Base-by-base conservation (phyloP, 139 green algal species). In the Marvania coccoides region DNA sequence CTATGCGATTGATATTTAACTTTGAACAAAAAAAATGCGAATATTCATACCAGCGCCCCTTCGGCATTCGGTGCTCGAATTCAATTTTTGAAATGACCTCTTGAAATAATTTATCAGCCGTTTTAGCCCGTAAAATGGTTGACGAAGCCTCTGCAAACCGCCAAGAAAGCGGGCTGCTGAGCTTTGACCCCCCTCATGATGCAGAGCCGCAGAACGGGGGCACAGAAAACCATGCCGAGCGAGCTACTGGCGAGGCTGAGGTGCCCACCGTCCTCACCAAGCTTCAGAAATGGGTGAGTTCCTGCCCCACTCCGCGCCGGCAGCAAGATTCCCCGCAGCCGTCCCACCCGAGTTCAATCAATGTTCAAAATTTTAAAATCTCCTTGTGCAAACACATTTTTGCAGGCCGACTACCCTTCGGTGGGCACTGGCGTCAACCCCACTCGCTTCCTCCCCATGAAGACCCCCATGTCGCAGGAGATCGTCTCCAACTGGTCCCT, bases 221-320 rank as follows among this genome's bases (percentile, higher is more conserved):
- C 3, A 48, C 14, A 35, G 10, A 42, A 58, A 23, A 13, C 36
- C 47, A 67, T 35, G 30, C 38, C 7, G 34, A 0, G 38, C 19
- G 24, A 30, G 36, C 14, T 55, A 3, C 13, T 59, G 28, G 42
- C 57, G 57, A 39, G 24, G 23, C 5, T 8, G 23, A 13, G 23
- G 35, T 62, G 9, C 74, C 77, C 2, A 75, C 63, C 15, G 81
- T 89, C 1, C 61, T 91, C 8, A 74, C 42, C 12, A 93, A 92
- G 63, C 70, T 92, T 12, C 75, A 88, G 39, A 92, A 92, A 63
- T 92, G 85, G 81, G 74, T 72, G 55, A 26, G 31, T 26, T 8
- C 5, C 28, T 3, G 26, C 26, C 19, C 42, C 19, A 51, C n/a
- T n/a, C n/a, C n/a, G n/a, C n/a, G n/a, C n/a, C n/a, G n/a, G n/a